Percentiles rank a stretch among this genome's conserved stretches.
Conservation (phyloP, 2,329 filamentous ascomycete genomes). For the Apiospora hydei region DNA sequence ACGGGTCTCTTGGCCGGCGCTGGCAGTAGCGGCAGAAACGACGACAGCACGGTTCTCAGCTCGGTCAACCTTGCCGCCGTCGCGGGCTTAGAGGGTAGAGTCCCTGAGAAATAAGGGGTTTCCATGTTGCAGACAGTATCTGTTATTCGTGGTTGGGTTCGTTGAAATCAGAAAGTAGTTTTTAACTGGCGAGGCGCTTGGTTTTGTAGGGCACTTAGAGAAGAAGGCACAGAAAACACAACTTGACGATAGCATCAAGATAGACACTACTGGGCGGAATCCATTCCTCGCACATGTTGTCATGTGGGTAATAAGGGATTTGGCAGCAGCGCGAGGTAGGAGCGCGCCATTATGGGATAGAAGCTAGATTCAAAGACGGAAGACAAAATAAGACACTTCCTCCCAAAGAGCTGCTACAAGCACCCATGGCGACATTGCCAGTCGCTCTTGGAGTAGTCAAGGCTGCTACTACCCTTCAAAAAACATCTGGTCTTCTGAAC, state of each 20-base stretch:
- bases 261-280: slow-evolving; percentile 8
- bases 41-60: slow-evolving; percentile 48
- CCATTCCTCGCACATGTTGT: neutral
- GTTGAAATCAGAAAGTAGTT: slow-evolving; percentile 14
- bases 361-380: slow-evolving; percentile 8
- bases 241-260: slow-evolving; percentile 11
- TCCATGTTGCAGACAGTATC: neutral
- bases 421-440: neutral
- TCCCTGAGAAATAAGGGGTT: slow-evolving; percentile 46
- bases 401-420: neutral
- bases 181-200: slow-evolving; percentile 11
- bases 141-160: neutral
- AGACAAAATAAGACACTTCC: neutral
- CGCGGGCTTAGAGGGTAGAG: slow-evolving; percentile 60
- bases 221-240: slow-evolving; percentile 1
- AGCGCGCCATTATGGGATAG: neutral
- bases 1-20: slow-evolving; percentile 63
- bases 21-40: slow-evolving; percentile 44
- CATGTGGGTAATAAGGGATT: neutral
- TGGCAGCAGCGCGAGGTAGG: neutral
- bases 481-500: neutral
- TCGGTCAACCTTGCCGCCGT: slow-evolving; percentile 65
- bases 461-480: neutral
- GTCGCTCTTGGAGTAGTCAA: neutral
- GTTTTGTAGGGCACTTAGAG: slow-evolving; percentile 12